These are phyloP conservation scores for Pseudognaphalium luteoalbum DNA, from an alignment of 129 eudicot species.

Conservation along the genomic window DNA sequence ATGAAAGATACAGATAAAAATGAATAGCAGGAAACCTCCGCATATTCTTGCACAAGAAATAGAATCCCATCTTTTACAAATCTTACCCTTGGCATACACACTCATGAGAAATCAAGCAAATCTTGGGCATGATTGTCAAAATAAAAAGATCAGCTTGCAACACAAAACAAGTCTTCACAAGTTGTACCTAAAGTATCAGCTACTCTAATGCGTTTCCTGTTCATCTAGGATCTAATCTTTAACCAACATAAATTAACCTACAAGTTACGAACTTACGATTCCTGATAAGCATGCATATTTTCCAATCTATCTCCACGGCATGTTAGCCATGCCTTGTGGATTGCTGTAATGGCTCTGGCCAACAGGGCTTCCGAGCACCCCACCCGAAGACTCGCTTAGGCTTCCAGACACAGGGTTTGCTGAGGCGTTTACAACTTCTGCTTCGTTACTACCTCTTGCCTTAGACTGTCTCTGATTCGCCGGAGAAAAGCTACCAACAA, in stretches of 20 bases:
- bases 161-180: not conserved
- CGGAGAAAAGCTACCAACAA: slow-evolving; percentile 48
- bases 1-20: no score
- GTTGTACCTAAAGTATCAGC: not conserved
- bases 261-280: not conserved
- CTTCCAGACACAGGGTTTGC: not conserved
- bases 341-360: slow-evolving; percentile 38
- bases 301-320: slow-evolving; percentile 49
- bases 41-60: no score
- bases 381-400: slow-evolving; percentile 48
- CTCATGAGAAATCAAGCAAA: not conserved
- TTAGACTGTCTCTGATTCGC: slow-evolving; percentile 25
- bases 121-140: not conserved
- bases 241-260: not conserved
- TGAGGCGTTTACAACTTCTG: slow-evolving; percentile 33
- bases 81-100: not conserved
- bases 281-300: not conserved
- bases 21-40: no score
- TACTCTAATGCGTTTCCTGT: not conserved
- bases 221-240: not conserved
- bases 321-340: slow-evolving; percentile 31
- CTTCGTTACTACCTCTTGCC: slow-evolving; percentile 15
- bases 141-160: not conserved
- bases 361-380: slow-evolving; percentile 45
- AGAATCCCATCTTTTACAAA: not conserved